A percentile compares a stretch with the other conserved stretches of the same genome.
These are phyloP conservation scores for Penicillium thymicola DNA, from an alignment of 2,329 filamentous ascomycete species.

Conservation along the genomic window DNA sequence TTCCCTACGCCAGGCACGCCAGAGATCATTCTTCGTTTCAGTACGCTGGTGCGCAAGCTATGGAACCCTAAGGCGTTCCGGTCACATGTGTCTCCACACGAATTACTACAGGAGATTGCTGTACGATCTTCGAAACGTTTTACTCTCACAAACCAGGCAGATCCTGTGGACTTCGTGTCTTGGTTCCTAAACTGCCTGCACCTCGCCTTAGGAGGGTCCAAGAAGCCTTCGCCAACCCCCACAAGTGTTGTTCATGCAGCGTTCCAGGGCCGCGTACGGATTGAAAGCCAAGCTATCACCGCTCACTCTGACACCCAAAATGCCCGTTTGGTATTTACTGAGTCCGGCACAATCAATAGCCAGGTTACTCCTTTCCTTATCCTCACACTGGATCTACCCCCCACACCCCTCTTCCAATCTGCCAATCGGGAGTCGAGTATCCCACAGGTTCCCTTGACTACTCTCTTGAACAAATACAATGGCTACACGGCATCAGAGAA, in stretches of 20 bases:
- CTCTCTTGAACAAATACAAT: conserved; percentile 88
- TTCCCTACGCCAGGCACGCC: conserved; percentile 61
- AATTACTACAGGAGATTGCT: conserved; percentile 91
- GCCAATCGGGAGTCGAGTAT: conserved; percentile 95
- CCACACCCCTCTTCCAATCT: conserved; percentile 93
- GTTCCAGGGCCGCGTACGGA: conserved; percentile 88
- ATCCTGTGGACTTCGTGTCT: conserved; percentile 92
- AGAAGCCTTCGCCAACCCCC: conserved; percentile 66
- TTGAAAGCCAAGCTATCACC: conserved; percentile 91
- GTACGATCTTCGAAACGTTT: conserved; percentile 89
- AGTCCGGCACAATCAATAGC: conserved; percentile 75
- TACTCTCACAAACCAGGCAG: conserved; percentile 83
- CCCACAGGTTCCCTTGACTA: conserved; percentile 69
- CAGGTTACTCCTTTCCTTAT: conserved; percentile 81
- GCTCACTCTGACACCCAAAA: conserved; percentile 76
- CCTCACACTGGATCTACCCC: conserved; percentile 85
- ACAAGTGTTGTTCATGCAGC: conserved; percentile 81
- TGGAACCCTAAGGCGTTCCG: conserved; percentile 98
- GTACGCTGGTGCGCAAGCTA: conserved; percentile 88
- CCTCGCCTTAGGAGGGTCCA: conserved; percentile 83
- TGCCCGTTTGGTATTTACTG: conserved; percentile 88
- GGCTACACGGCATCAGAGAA: conserved; percentile 83
- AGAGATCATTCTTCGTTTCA: conserved; percentile 83
- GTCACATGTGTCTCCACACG: conserved; percentile 93
- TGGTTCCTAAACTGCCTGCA: conserved; percentile 98